Evolutionary conservation across 345 rosid species (phyloP), one percentile per base, ranked within the genome.

Genomic region (Firmiana major): DNA sequence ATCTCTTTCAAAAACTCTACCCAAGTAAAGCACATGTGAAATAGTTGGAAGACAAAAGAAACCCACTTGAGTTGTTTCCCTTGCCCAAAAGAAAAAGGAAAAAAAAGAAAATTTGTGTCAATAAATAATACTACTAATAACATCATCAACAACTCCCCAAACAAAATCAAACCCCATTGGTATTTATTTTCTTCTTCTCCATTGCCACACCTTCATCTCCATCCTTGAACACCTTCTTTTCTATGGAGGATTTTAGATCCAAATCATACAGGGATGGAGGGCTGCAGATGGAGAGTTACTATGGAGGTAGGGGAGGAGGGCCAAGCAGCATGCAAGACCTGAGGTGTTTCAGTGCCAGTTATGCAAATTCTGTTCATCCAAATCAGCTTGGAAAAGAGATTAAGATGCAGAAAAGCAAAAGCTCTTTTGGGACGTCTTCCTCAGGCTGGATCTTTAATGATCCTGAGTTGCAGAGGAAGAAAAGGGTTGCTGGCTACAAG

Each of bases 401-500:
- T 77, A 87, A 88, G 91, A 75, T 78, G 55, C 86, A 80, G 88
- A 88, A 86, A 83, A 80, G 84, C 81, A 90, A 88, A 73, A 80
- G 77, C 63, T 78, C 71, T 63, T 57, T 81, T 43, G 87, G 84
- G 51, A 79, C 85, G 36, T 80, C 81, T 76, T 79, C 89, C 49
- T 89, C 80, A 76, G 81, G 79, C 46, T 96, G 97, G 99, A 87
- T 89, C 81, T 86, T 96, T 43, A 85, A 70, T 43, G 98, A 95
- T 80, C 94, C 97, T 5, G 99, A 96, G 82, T 58, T 91, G 42
- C 89, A 92, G 71, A 96, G 99, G 94, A 96, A 92, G 86, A 92
- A 84, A 79, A 89, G 97, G 88, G 98, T 96, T 51, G 97, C 94
- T 21, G 77, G 93, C 69, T 93, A 96, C 83, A 93, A 91, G 63